Conservation (phyloP, 1,284 basidiomycete species). For the Malassezia sp. region DNA sequence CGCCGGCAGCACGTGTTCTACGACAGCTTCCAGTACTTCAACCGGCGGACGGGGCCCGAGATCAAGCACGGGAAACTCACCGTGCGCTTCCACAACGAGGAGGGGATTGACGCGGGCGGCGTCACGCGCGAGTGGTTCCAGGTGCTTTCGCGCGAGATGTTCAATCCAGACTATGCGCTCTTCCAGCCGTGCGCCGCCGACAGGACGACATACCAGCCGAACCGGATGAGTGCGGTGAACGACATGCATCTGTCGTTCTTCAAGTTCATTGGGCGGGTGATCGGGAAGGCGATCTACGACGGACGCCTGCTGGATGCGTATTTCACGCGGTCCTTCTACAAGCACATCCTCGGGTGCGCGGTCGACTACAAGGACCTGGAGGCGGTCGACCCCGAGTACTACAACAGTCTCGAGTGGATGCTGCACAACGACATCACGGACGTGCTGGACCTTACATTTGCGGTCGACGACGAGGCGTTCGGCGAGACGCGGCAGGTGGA, state of each 20-base stretch:
- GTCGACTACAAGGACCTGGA: slow-evolving; percentile 45
- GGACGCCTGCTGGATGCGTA: slow-evolving; percentile 92
- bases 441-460: slow-evolving; percentile 70
- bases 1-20: slow-evolving; percentile 88
- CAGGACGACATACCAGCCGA: slow-evolving; percentile 85
- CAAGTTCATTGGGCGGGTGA: slow-evolving; percentile 95
- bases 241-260: slow-evolving; percentile 93
- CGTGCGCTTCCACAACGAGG: slow-evolving; percentile 91
- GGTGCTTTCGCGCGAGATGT: slow-evolving; percentile 94
- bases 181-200: slow-evolving; percentile 85
- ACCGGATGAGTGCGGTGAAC: slow-evolving; percentile 72
- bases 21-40: slow-evolving; percentile 86
- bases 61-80: slow-evolving; percentile 97
- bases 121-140: slow-evolving; percentile 98
- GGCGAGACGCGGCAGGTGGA: slow-evolving; percentile 42
- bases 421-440: slow-evolving; percentile 54
- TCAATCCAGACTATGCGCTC: slow-evolving; percentile 95
- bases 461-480: slow-evolving; percentile 72
- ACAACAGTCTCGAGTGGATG: slow-evolving; percentile 58
- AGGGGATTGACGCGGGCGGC: slow-evolving; percentile 95
- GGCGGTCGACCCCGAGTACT: slow-evolving; percentile 56
- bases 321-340: slow-evolving; percentile 58
- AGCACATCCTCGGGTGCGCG: slow-evolving; percentile 40
- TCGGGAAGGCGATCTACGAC: slow-evolving; percentile 87
- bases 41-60: slow-evolving; percentile 81